These are phyloP conservation scores for Candida sp. DNA, from an alignment of 1,139 yeast species.

Conservation along the genomic window DNA sequence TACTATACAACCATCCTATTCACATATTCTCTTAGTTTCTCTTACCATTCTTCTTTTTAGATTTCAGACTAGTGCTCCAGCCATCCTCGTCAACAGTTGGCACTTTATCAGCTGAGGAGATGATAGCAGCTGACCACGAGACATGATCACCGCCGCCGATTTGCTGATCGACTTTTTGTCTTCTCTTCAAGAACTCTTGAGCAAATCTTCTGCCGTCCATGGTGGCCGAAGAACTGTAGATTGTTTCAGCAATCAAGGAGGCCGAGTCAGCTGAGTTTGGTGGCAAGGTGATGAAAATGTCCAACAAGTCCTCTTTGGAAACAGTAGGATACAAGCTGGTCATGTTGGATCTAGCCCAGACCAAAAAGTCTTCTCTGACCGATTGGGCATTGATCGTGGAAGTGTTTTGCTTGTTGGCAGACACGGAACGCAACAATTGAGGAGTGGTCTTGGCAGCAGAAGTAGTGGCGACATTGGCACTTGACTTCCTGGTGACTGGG, in stretches of 20 bases:
- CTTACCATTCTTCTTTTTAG: conserved; percentile 54
- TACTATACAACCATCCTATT: not conserved
- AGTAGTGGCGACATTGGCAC: conserved; percentile 16
- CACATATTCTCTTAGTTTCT: not conserved
- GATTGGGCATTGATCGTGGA: conserved; percentile 32
- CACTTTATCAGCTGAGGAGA: conserved; percentile 48
- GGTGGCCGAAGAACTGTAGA: conserved; percentile 87
- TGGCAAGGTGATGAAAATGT: conserved; percentile 83
- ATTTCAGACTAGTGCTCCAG: conserved; percentile 60
- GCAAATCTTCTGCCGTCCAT: conserved; percentile 98
- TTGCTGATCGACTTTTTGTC: conserved; percentile 69
- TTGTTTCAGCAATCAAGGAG: conserved; percentile 91
- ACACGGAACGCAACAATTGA: conserved; percentile 49
- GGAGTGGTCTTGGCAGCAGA: conserved; percentile 39
- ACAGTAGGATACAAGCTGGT: conserved; percentile 76
- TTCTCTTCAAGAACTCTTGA: conserved; percentile 81
- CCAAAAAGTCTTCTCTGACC: conserved; percentile 67
- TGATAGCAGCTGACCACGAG: conserved; percentile 71
- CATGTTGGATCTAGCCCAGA: conserved; percentile 86
- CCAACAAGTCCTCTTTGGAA: conserved; percentile 74
- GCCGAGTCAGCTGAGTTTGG: conserved; percentile 65
- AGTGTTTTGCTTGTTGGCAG: conserved; percentile 36
- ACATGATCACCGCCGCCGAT: conserved; percentile 55
- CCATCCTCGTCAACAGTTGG: conserved; percentile 70
- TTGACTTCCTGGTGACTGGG: conserved; percentile 24